Conservation (phyloP, 805 yeast genomes). For the Clavispora santaluciae region DNA sequence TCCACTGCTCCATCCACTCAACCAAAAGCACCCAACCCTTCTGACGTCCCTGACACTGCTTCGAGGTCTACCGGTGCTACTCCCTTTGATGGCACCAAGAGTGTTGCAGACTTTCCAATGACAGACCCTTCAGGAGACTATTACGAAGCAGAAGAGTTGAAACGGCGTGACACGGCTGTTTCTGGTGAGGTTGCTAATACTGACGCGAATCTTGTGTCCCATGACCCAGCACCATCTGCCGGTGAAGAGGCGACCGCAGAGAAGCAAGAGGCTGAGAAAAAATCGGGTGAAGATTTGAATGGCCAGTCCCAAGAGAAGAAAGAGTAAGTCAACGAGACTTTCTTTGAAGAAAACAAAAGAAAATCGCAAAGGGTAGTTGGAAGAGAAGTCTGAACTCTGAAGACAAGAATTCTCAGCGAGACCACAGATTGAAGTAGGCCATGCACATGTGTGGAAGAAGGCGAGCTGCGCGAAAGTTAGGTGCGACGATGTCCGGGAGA, state of each 20-base stretch:
- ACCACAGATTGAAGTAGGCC: no score
- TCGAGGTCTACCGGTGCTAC: slow-evolving; percentile 2
- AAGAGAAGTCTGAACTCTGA: neutral
- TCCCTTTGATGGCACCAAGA: slow-evolving; percentile 7
- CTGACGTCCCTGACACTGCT: neutral
- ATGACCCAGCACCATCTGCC: no score
- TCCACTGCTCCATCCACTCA: slow-evolving; percentile 1
- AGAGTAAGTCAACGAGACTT: no score
- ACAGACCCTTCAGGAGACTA: neutral
- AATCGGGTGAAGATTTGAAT: no score
- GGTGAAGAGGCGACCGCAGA: neutral
- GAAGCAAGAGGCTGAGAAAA: no score
- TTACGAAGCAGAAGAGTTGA: neutral
- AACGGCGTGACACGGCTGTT: neutral
- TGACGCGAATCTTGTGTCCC: neutral
- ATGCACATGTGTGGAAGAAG: no score
- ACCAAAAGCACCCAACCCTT: neutral
- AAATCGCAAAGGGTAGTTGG: neutral
- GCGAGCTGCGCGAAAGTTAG: no score
- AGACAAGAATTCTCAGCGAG: no score
- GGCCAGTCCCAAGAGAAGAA: no score
- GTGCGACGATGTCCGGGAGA: no score
- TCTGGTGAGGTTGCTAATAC: neutral
- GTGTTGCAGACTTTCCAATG: neutral
- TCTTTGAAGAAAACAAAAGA: no score